Evolutionary conservation across 805 yeast species (phyloP).

Genomic region (Teunomyces lycoperdinae): DNA sequence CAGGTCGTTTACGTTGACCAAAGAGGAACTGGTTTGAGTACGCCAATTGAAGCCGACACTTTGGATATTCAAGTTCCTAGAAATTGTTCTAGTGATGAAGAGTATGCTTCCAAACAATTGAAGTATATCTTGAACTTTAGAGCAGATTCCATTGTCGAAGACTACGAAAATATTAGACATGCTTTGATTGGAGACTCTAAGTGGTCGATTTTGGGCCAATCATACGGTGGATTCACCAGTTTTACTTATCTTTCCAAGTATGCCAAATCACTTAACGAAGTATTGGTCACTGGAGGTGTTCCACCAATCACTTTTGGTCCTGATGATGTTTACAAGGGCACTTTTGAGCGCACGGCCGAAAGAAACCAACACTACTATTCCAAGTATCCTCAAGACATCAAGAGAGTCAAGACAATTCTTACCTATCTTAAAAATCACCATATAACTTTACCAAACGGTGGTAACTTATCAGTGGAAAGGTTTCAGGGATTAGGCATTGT

Average conservation of each 20-base stretch:
- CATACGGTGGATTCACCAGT: slow-evolving; percentile 54
- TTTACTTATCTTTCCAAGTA: slow-evolving; percentile 48
- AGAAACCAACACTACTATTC: slow-evolving; percentile 47
- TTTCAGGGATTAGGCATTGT: slow-evolving; percentile 52
- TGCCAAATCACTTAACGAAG: slow-evolving; percentile 40
- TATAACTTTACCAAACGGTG: slow-evolving; percentile 49
- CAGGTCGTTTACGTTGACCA: slow-evolving; percentile 51
- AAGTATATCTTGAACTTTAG: slow-evolving; percentile 44
- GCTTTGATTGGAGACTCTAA: slow-evolving; percentile 33
- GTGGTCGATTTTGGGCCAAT: slow-evolving; percentile 56
- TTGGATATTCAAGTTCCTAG: slow-evolving; percentile 16
- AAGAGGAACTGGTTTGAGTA: slow-evolving; percentile 59
- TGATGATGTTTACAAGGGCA: slow-evolving; percentile 48
- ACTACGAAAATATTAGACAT: slow-evolving; percentile 46
- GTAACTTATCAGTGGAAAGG: slow-evolving; percentile 46
- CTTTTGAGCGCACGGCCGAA: slow-evolving; percentile 45
- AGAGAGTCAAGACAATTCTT: slow-evolving; percentile 35
- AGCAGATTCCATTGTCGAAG: slow-evolving; percentile 52
- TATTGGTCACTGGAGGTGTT: slow-evolving; percentile 55
- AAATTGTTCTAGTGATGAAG: slow-evolving; percentile 13
- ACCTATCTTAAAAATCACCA: slow-evolving; percentile 26
- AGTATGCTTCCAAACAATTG: slow-evolving; percentile 25
- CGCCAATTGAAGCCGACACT: slow-evolving; percentile 39
- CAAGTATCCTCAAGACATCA: slow-evolving; percentile 48
- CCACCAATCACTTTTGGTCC: slow-evolving; percentile 49